phyloP scores from a whole-genome alignment of 768 basidiomycete genomes.

The Hypsizygus marmoreus region DNA sequence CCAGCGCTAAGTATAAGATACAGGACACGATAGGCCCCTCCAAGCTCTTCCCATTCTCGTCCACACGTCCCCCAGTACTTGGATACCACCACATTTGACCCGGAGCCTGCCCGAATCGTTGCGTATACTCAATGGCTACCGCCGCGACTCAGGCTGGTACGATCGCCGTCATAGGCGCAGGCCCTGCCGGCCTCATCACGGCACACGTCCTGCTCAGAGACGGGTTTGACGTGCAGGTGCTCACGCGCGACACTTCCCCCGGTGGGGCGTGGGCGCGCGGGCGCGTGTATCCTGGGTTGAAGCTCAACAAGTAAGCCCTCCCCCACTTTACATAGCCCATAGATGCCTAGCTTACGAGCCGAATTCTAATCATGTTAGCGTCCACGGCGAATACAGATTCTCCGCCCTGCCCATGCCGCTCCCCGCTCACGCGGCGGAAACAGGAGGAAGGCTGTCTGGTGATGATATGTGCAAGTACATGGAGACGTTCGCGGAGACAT shows the following conservation, averaged over 20 bases:
- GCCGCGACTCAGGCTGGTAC: too few species aligned
- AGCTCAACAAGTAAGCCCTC: slow-evolving; percentile 67
- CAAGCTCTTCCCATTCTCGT: too few species aligned
- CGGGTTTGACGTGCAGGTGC: slow-evolving; percentile 58
- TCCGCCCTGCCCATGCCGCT: slow-evolving; percentile 55
- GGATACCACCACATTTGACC: too few species aligned
- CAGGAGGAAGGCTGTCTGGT: slow-evolving; percentile 52
- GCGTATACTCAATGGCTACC: too few species aligned
- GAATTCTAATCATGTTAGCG: slow-evolving; percentile 34
- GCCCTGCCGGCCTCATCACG: slow-evolving; percentile 60
- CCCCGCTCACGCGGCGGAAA: slow-evolving; percentile 33
- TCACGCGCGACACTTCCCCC: slow-evolving; percentile 53
- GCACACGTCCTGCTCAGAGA: slow-evolving; percentile 57
- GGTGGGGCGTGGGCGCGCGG: slow-evolving; percentile 65
- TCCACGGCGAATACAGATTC: slow-evolving; percentile 65
- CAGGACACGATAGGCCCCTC: too few species aligned
- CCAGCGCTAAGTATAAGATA: too few species aligned
- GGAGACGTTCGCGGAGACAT: slow-evolving; percentile 50
- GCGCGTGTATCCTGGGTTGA: slow-evolving; percentile 56
- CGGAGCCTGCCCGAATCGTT: too few species aligned
- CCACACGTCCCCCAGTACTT: too few species aligned
- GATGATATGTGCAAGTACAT: slow-evolving; percentile 58
- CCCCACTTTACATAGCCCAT: not conserved
- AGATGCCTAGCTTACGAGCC: not conserved
- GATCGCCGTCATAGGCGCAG: slow-evolving; percentile 67